Conservation (phyloP, 164 flowering plant species). For the Euptelea pleiosperma region DNA sequence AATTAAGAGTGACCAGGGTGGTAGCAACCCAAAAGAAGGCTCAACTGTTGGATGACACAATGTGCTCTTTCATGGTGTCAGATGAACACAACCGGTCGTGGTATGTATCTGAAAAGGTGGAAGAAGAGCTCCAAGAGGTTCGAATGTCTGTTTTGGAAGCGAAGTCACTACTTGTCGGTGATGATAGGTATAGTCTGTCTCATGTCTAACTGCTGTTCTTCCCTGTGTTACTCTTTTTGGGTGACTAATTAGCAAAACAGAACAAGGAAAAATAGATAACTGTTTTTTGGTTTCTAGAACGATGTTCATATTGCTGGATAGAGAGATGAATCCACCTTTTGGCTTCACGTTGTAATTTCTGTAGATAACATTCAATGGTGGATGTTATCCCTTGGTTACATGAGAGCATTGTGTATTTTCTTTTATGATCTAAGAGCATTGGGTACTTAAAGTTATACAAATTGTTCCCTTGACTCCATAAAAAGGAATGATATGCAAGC, state of each 20-base stretch:
- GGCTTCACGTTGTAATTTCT: not conserved
- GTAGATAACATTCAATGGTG: not conserved
- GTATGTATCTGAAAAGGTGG: conserved; percentile 37
- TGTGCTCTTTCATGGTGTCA: conserved; percentile 4
- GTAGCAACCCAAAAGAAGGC: conserved; percentile 27
- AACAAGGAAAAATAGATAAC: not conserved
- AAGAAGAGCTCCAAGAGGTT: conserved; percentile 42
- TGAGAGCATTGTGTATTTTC: too few relatives aligned
- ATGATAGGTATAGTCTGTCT: too few relatives aligned
- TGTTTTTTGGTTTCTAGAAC: not conserved
- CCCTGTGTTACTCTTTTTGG: too few relatives aligned
- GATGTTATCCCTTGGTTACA: not conserved
- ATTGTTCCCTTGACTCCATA: too few relatives aligned
- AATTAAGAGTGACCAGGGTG: conserved; percentile 25
- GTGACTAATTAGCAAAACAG: too few relatives aligned
- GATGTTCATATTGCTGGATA: not conserved
- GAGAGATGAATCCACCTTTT: not conserved
- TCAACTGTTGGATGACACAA: conserved; percentile 28
- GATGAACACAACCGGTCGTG: conserved; percentile 10
- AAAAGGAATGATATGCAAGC: too few relatives aligned
- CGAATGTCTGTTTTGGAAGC: conserved; percentile 37
- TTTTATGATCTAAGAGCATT: too few relatives aligned
- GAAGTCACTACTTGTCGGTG: conserved; percentile 30
- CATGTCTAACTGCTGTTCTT: too few relatives aligned
- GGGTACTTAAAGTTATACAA: too few relatives aligned